phyloP scores from a whole-genome alignment of 1,284 basidiomycete genomes.

The Naganishia liquefaciens region DNA sequence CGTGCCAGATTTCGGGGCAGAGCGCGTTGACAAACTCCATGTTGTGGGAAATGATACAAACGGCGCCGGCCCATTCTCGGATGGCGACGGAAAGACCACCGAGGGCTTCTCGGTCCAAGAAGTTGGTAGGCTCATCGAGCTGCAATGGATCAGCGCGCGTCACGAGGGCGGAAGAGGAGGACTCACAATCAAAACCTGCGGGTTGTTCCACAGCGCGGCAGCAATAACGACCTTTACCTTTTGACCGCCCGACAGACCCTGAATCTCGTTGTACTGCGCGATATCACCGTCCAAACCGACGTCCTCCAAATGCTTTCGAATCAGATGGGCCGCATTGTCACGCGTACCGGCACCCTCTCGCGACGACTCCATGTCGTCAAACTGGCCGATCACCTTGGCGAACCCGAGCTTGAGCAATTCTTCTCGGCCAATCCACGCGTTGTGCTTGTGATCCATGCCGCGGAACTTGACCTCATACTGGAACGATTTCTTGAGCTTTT shows the following conservation, averaged over 20 bases:
- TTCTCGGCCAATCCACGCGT: slow-evolving; percentile 92
- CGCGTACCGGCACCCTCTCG: slow-evolving; percentile 86
- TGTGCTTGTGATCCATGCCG: slow-evolving; percentile 85
- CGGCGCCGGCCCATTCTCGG: slow-evolving; percentile 89
- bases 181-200: slow-evolving; percentile 62
- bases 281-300: slow-evolving; percentile 97
- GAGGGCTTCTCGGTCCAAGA: slow-evolving; percentile 70
- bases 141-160: slow-evolving; percentile 32
- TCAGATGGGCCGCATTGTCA: slow-evolving; percentile 75
- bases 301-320: slow-evolving; percentile 87
- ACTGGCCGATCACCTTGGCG: slow-evolving; percentile 86
- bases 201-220: slow-evolving; percentile 92
- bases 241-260: slow-evolving; percentile 86
- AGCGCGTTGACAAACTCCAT: slow-evolving; percentile 81
- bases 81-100: slow-evolving; percentile 93
- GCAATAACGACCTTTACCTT: slow-evolving; percentile 98
- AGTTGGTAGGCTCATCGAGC: slow-evolving; percentile 93
- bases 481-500: slow-evolving; percentile 94
- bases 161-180: background rate
- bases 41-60: slow-evolving; percentile 93
- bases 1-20: slow-evolving; percentile 65
- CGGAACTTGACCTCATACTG: slow-evolving; percentile 98
- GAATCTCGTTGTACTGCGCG: slow-evolving; percentile 94
- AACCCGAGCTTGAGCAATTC: slow-evolving; percentile 86
- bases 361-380: slow-evolving; percentile 95